Evolutionary conservation across 1,284 basidiomycete genomes (phyloP), one percentile per base, ranked within the genome.

Genomic region (Macrocystidia cucumis): DNA sequence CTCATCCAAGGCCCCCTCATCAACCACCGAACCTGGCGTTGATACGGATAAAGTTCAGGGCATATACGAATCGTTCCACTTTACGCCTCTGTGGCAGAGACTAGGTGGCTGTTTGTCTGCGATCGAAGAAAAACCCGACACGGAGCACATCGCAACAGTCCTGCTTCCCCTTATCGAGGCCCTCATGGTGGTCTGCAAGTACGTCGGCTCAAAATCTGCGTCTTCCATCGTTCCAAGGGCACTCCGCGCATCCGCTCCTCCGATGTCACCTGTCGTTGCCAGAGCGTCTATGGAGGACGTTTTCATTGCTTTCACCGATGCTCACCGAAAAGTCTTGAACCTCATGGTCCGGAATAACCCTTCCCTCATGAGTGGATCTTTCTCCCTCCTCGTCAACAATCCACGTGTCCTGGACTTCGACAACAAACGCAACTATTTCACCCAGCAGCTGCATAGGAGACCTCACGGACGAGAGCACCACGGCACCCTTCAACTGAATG

Each of bases 351-450:
- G 95, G 40, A 97, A 93, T 58, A 97, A 98, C 53, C 96, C 96
- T 2, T 91, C 92, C 1, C 64, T 99, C 24, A 95, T 99, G 89
- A 92, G 90, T 46, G 96, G 96, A 8, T 96, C 92, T 1, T 99
- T 99, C 71, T 91, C 93, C 9, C 71, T 99, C 2, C 72, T 99
- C 38, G 88, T 98, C 22, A 83, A 93, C 59, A 98, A 99, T 52
- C 86, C 96, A 32, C 84, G 91, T 29, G 92, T 98, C 16, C 77
- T 99, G 41, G 96, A 98, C 68, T 99, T 99, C 58, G 96, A 98
- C 69, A 98, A 98, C 79, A 98, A 98, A 67, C 81, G 96, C 36
- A 96, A 93, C 53, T 98, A 95, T 69, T 98, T 98, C 69, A 87
- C 80, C 44, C 95, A 98, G 60, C 92, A 98, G 57, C 73, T 98